A percentile compares a stretch with the other conserved stretches of the same genome.
These are phyloP conservation scores for Psilocybe sp. DNA, from an alignment of 768 basidiomycete species.

Conservation along the genomic window DNA sequence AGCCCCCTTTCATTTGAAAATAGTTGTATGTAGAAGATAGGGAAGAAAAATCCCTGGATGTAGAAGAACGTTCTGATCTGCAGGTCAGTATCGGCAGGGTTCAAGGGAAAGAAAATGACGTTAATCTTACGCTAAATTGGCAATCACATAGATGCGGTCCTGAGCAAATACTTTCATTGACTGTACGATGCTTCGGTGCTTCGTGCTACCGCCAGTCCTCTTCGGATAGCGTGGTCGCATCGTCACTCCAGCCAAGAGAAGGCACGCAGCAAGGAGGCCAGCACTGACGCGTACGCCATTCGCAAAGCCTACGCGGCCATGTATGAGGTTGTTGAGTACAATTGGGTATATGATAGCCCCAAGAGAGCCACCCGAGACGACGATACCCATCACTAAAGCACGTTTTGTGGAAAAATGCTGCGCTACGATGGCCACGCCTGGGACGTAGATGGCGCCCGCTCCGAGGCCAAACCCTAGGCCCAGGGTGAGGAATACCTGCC, in stretches of 20 bases:
- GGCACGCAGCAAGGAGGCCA: constrained; percentile 13
- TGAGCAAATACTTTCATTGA: neutral
- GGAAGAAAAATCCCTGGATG: neutral
- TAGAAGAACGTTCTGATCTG: neutral
- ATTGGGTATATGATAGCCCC: constrained; percentile 4
- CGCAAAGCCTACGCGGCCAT: constrained; percentile 9
- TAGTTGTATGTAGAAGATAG: constrained; percentile 38
- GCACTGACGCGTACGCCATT: constrained; percentile 14
- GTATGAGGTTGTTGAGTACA: neutral
- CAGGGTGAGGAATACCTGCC: neutral
- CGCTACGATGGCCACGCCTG: neutral
- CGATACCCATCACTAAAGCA: constrained; percentile 5
- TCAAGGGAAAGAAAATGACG: neutral
- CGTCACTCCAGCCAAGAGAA: constrained; percentile 9
- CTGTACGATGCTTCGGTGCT: neutral
- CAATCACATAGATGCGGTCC: neutral
- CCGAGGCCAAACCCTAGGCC: neutral
- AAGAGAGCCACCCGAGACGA: constrained; percentile 1
- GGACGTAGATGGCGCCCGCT: constrained; percentile 1
- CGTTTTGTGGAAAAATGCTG: constrained; percentile 1
- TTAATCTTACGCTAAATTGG: neutral
- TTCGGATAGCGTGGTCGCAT: constrained; percentile 1
- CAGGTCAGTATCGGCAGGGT: too few relatives aligned
- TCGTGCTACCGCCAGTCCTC: neutral
- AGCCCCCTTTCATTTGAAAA: constrained; percentile 30